Conservation (phyloP, 192 early-diverging fungal genomes). For the Coemansia sp. region DNA sequence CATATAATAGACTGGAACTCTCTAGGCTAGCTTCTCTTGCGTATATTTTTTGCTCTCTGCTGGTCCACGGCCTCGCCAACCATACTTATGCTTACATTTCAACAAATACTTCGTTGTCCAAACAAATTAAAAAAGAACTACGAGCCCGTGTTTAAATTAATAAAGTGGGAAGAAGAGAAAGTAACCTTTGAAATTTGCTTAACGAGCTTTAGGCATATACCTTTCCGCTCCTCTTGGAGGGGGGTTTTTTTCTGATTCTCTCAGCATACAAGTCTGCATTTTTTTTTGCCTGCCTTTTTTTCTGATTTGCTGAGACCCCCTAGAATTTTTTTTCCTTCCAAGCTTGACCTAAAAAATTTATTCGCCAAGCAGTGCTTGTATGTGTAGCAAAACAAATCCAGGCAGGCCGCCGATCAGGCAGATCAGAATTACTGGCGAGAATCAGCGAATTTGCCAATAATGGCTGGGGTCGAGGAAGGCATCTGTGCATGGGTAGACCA, state of each 20-base stretch:
- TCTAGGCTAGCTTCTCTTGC: background rate
- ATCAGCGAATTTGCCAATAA: background rate
- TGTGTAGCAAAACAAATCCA: background rate
- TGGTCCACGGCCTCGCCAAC: background rate
- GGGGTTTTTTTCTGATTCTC: conserved; percentile 1
- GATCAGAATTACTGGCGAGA: background rate
- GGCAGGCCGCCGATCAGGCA: background rate
- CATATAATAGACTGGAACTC: too few species aligned
- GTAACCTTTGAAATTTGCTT: conserved; percentile 11
- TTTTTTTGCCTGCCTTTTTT: background rate
- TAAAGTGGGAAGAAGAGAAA: conserved; percentile 39
- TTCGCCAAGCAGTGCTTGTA: too few species aligned
- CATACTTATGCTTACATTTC: conserved; percentile 34
- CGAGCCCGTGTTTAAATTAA: conserved; percentile 34
- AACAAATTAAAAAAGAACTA: conserved; percentile 25
- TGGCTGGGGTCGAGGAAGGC: conserved; percentile 10
- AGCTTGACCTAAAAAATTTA: conserved; percentile 9
- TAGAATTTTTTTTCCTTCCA: conserved; percentile 6
- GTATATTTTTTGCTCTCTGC: too few species aligned
- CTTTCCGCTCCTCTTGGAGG: background rate
- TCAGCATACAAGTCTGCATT: background rate
- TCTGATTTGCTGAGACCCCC: background rate
- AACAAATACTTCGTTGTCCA: conserved; percentile 28
- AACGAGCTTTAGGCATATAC: conserved; percentile 15
- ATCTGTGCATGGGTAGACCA: background rate